phyloP scores from a whole-genome alignment of 768 basidiomycete species.

The Russula virescens region DNA sequence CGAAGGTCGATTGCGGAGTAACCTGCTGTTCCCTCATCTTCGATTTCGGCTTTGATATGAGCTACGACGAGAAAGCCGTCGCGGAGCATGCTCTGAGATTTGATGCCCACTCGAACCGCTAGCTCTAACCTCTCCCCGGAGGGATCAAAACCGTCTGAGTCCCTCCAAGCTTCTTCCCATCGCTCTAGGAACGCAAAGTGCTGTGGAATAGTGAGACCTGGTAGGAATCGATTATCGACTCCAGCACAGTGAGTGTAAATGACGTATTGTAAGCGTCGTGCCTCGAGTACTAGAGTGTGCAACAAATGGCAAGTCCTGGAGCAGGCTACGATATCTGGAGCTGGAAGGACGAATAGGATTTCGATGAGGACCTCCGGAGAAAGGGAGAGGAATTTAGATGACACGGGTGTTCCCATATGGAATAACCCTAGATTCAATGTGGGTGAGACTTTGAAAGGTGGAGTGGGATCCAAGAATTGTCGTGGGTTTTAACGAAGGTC shows the following conservation, averaged over 20 bases:
- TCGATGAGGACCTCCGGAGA: slow-evolving; percentile 1
- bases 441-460: neutral
- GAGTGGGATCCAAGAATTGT: no score
- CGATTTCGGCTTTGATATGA: neutral
- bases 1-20: neutral
- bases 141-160: neutral
- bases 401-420: neutral
- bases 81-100: neutral
- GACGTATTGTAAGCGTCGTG: neutral
- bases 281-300: neutral
- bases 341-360: neutral
- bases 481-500: no score
- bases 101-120: neutral
- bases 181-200: neutral
- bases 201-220: neutral
- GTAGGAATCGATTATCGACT: neutral
- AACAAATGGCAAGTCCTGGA: neutral
- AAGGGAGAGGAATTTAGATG: neutral
- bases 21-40: neutral
- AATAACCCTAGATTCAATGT: neutral
- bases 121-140: neutral
- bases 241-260: neutral
- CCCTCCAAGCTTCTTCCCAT: slow-evolving; percentile 1
- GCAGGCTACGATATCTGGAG: neutral
- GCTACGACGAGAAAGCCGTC: neutral